Evolutionary conservation across 768 basidiomycete genomes (phyloP), one percentile per base, ranked within the genome.

Genomic region (Suillus variegatus): DNA sequence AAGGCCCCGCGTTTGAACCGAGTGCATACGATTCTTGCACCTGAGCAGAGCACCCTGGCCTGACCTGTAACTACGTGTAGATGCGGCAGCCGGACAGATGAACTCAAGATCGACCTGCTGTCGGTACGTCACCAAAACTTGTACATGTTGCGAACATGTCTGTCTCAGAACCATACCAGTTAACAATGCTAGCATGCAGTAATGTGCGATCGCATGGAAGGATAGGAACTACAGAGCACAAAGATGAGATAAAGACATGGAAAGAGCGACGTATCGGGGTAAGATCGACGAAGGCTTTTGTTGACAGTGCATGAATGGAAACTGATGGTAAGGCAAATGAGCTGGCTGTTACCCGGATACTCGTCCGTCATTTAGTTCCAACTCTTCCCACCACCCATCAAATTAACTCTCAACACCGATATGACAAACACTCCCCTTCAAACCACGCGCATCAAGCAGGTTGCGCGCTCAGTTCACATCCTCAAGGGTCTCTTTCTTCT

Each of bases 391-490:
- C 32, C 64, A 63, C 65, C 60, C 68, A 66, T 49, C 61, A 40
- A 73, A 57, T 57, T 38, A 57, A 4, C 38, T 57, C 38, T 57
- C 60, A 43, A 64, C 25, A 74, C 65, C 67, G 68, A 49, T 54
- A 66, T 66, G 65, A 74, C 64, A 68, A 57, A 70, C 63, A 64
- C 61, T 57, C 67, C 68, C 61, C 61, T 62, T 68, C 69, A 65
- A 56, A 67, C 63, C 67, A 51, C 68, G 56, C 63, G 57, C 61
- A 66, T 64, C 70, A 73, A 51, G 64, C 67, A 66, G 63, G 61
- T 61, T 61, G 64, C 51, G 60, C 47, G 65, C 69, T 82, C 70
- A 83, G 78, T 83, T 83, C 67, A 83, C 78, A 71, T 83, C 82
- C 73, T 83, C 82, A 62, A 84, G 73, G 40, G 57, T 58, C 40